Evolutionary conservation across 768 basidiomycete genomes (phyloP).

Genomic region (Boletus rufocinnamomeus): DNA sequence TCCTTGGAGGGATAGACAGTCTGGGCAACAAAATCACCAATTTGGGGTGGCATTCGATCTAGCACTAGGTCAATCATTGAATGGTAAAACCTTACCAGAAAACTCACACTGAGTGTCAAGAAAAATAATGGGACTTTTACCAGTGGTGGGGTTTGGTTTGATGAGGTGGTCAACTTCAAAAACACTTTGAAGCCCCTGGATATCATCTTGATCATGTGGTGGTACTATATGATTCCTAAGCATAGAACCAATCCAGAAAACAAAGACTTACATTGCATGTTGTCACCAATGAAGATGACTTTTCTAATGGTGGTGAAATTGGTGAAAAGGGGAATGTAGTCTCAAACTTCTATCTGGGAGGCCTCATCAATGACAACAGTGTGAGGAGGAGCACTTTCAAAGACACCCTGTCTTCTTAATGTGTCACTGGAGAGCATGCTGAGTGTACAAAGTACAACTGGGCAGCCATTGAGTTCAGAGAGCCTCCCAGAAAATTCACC

Average conservation of each 20-base stretch:
- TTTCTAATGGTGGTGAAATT: constrained; percentile 45
- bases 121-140: constrained; percentile 45
- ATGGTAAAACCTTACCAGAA: neutral
- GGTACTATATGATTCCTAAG: constrained; percentile 55
- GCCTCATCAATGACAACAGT: constrained; percentile 67
- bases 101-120: constrained; percentile 74
- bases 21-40: constrained; percentile 71
- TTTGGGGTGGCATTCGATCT: constrained; percentile 86
- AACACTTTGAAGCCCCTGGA: constrained; percentile 65
- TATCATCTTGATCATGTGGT: constrained; percentile 74
- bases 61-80: constrained; percentile 7
- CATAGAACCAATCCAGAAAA: constrained; percentile 33
- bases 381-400: constrained; percentile 39
- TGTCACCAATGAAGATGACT: constrained; percentile 64
- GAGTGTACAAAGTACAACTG: constrained; percentile 74
- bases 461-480: constrained; percentile 38
- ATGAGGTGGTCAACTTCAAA: constrained; percentile 75
- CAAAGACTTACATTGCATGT: constrained; percentile 56
- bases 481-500: constrained; percentile 37
- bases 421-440: constrained; percentile 63
- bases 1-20: constrained; percentile 57
- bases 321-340: constrained; percentile 47
- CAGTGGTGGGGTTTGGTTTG: constrained; percentile 17
- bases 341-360: constrained; percentile 62
- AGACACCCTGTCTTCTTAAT: constrained; percentile 23